Conservation (phyloP, 2,329 filamentous ascomycete genomes). For the Colletotrichum siamense region DNA sequence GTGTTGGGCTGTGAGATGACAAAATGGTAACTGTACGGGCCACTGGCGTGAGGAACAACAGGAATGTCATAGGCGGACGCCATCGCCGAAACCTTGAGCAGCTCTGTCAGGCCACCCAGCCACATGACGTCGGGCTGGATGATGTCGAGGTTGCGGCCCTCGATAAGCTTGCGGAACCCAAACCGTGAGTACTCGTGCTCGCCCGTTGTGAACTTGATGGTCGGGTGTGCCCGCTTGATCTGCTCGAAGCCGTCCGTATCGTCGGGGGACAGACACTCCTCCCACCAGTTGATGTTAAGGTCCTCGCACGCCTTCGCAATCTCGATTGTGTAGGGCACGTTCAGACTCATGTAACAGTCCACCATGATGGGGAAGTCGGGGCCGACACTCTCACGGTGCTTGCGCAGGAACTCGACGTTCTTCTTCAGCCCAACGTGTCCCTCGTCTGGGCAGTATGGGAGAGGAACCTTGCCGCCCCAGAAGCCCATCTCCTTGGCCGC, state of each 20-base stretch:
- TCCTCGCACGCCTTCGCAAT: slow-evolving; percentile 83
- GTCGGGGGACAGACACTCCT: slow-evolving; percentile 90
- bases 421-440: slow-evolving; percentile 82
- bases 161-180: slow-evolving; percentile 92
- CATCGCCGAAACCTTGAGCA: slow-evolving; percentile 87
- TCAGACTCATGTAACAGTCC: slow-evolving; percentile 97
- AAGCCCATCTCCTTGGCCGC: slow-evolving; percentile 88
- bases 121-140: slow-evolving; percentile 98
- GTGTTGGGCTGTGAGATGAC: slow-evolving; percentile 92
- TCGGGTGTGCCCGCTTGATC: slow-evolving; percentile 89
- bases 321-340: slow-evolving; percentile 91
- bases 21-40: slow-evolving; percentile 95
- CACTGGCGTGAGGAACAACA: slow-evolving; percentile 92
- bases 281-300: slow-evolving; percentile 96
- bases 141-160: slow-evolving; percentile 90
- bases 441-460: slow-evolving; percentile 90
- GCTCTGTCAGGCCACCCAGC: slow-evolving; percentile 90
- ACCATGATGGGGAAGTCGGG: slow-evolving; percentile 94
- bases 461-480: slow-evolving; percentile 86
- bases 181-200: slow-evolving; percentile 96
- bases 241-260: slow-evolving; percentile 90
- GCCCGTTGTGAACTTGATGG: slow-evolving; percentile 91
- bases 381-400: slow-evolving; percentile 83
- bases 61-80: slow-evolving; percentile 93
- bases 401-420: slow-evolving; percentile 87